Evolutionary conservation across 331 rosid genomes (phyloP).

Genomic region (Telfairia occidentalis): DNA sequence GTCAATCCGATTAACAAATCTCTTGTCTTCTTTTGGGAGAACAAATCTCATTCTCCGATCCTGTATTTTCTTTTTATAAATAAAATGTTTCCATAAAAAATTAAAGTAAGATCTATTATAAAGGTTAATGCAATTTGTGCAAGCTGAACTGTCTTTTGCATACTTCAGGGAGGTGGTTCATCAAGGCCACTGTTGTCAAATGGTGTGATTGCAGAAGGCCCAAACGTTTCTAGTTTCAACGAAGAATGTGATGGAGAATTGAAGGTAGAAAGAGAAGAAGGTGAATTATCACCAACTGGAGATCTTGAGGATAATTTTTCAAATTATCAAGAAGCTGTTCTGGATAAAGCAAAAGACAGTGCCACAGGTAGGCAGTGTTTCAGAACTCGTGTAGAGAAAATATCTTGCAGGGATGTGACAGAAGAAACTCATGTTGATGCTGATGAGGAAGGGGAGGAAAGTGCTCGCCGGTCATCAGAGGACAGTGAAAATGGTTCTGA

Average conservation of each 20-base stretch:
- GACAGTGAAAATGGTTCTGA: conserved; percentile 89
- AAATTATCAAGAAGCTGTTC: conserved; percentile 40
- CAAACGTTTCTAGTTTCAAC: conserved; percentile 29
- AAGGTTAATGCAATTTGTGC: background rate
- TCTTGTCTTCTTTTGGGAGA: background rate
- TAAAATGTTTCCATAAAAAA: background rate
- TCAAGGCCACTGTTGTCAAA: conserved; percentile 34
- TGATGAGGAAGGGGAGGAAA: conserved; percentile 52
- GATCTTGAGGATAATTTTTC: conserved; percentile 77
- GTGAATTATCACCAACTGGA: conserved; percentile 84
- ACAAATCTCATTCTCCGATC: background rate
- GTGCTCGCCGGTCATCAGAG: conserved; percentile 16
- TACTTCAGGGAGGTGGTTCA: conserved; percentile 45
- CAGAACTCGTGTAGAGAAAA: conserved; percentile 37
- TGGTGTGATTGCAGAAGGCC: conserved; percentile 40
- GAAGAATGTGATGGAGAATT: conserved; percentile 54
- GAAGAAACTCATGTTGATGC: conserved; percentile 80
- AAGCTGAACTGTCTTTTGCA: conserved; percentile 14
- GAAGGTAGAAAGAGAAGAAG: conserved; percentile 89
- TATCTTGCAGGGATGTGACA: conserved; percentile 40
- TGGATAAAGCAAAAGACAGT: conserved; percentile 35
- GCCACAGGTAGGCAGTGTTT: conserved; percentile 42
- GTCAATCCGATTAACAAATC: no score
- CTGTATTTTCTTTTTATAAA: background rate
- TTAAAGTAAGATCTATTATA: background rate